phyloP scores from a whole-genome alignment of 2,329 filamentous ascomycete genomes.

The Macrophomina tecta region DNA sequence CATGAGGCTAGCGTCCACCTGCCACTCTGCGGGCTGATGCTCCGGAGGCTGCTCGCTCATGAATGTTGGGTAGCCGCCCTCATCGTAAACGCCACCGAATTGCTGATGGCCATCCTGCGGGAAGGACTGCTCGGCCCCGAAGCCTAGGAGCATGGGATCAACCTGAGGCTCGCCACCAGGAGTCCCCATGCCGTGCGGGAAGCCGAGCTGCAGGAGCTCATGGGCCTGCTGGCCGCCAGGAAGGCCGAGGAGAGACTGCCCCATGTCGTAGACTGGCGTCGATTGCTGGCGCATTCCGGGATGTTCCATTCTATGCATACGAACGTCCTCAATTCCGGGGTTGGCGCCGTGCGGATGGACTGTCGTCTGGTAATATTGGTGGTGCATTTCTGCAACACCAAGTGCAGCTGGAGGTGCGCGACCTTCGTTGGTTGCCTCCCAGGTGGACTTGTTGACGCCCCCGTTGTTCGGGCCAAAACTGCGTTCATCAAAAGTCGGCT shows the following conservation, averaged over 20 bases:
- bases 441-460: conserved; percentile 55
- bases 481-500: conserved; percentile 35
- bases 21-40: conserved; percentile 41
- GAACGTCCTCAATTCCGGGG: conserved; percentile 44
- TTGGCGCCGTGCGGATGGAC: conserved; percentile 49
- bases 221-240: conserved; percentile 49
- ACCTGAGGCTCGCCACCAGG: conserved; percentile 33
- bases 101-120: conserved; percentile 7
- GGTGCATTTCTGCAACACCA: conserved; percentile 50
- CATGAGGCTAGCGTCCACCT: conserved; percentile 42
- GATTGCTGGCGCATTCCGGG: conserved; percentile 4
- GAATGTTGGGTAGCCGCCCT: not conserved
- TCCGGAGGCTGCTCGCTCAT: conserved; percentile 6
- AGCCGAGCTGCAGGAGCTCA: conserved; percentile 41
- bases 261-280: conserved; percentile 30
- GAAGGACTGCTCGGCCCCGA: conserved; percentile 26
- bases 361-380: conserved; percentile 57
- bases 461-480: conserved; percentile 38
- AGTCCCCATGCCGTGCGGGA: conserved; percentile 1
- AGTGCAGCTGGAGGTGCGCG: conserved; percentile 55
- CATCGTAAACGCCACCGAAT: not conserved
- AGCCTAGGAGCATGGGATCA: conserved; percentile 50
- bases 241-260: conserved; percentile 42
- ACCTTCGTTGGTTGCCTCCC: conserved; percentile 60
- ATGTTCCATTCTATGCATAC: conserved; percentile 49